Percentiles rank a stretch among this genome's conserved stretches.
These are phyloP conservation scores for Vitellaria paradoxa DNA, from an alignment of 179 eudicot genomes.

Conservation along the genomic window DNA sequence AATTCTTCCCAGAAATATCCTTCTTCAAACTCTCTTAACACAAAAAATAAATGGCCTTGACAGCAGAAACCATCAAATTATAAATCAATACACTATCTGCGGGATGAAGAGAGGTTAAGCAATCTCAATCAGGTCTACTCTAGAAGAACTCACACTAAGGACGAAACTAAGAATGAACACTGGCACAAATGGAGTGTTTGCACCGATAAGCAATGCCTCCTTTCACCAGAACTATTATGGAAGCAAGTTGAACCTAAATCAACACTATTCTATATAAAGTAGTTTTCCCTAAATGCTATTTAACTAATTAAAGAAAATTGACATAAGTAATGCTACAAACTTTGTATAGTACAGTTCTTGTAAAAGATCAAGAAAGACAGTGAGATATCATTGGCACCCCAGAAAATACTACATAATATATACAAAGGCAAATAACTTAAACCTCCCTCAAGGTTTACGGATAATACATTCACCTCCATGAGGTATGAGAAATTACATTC, in stretches of 20 bases:
- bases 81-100: conserved; percentile 18
- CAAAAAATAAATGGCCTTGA: conserved; percentile 24
- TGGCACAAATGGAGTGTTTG: background rate
- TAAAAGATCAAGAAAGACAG: too few relatives aligned
- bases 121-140: conserved; percentile 10
- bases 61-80: conserved; percentile 22
- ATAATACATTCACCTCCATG: too few relatives aligned
- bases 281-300: background rate
- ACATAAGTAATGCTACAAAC: too few relatives aligned
- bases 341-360: too few relatives aligned
- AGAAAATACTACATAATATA: background rate
- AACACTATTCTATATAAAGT: background rate
- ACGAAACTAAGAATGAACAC: conserved; percentile 4
- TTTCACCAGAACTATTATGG: conserved; percentile 1
- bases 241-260: background rate
- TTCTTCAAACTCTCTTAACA: conserved; percentile 22
- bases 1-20: conserved; percentile 27
- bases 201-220: conserved; percentile 6
- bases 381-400: background rate
- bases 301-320: background rate
- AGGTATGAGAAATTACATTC: too few relatives aligned
- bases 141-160: background rate
- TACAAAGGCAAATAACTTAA: too few relatives aligned
- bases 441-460: too few relatives aligned
- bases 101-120: conserved; percentile 11